Base-by-base conservation (phyloP, 768 basidiomycete genomes). In the Mycena filopes region DNA sequence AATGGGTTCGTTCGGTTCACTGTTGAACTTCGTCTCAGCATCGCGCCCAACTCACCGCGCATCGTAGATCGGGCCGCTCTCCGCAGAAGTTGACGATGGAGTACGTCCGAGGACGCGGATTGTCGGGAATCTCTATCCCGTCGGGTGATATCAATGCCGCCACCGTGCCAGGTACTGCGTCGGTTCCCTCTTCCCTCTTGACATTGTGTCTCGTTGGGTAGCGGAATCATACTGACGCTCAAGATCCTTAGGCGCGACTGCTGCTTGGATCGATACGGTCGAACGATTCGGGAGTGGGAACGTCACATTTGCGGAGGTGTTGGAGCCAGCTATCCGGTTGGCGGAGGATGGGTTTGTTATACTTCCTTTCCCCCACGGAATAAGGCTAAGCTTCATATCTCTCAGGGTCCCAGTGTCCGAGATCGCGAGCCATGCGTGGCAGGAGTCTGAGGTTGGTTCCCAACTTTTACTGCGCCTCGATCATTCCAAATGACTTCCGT, bases 191-290 rank as follows among this genome's bases (percentile, higher is more conserved):
- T n/a, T n/a, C n/a, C n/a, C n/a, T n/a, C n/a, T n/a, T n/a, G n/a
- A 28, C 42, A 20, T 15, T 21, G 48, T 16, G 4, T 6, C 31
- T 8, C 63, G 23, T 54, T 12, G 38, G 71, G 26, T 12, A 36
- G 21, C 66, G 15, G 9, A 41, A 40, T 18, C 60, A 62, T 33
- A 47, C 12, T 28, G 33, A 77, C 73, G 25, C 26, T 41, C 73
- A 79, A 28, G n/a, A n/a, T n/a, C 40, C 31, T 70, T 74, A 86
- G 96, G 97, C 54, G 92, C 93, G n/a, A 94, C 96, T 4, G 93
- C 95, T 36, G 95, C 95, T 18, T 99, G 97, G 96, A 82, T 93
- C 20, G 98, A 98, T 76, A 93, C 95, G 0, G 83, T 98, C 33
- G 86, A 93, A 63, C 80, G 82, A 41, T 88, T 98, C 57, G 97